These are phyloP conservation scores for Cenchrus fungigraminus DNA, from an alignment of 176 grass and related monocot species.

Conservation along the genomic window DNA sequence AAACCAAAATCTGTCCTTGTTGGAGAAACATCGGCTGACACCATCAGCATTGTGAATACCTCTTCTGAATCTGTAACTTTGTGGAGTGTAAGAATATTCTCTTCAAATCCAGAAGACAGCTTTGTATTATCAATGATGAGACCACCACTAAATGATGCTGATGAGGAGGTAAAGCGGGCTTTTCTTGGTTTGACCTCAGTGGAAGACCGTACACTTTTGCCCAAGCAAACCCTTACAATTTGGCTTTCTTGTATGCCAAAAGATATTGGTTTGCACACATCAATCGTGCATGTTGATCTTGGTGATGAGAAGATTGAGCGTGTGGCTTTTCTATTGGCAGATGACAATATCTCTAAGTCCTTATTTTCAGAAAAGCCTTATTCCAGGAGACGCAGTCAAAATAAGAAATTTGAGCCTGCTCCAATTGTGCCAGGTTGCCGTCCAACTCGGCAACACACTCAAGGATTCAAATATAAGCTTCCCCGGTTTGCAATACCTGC, in stretches of 20 bases:
- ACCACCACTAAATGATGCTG: conserved; percentile 60
- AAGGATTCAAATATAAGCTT: conserved; percentile 70
- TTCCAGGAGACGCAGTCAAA: conserved; percentile 53
- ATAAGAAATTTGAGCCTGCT: conserved; percentile 57
- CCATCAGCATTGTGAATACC: conserved; percentile 67
- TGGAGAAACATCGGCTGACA: conserved; percentile 64
- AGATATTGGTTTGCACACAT: conserved; percentile 87
- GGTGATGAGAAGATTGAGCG: conserved; percentile 85
- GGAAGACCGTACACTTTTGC: conserved; percentile 77
- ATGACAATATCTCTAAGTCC: conserved; percentile 72
- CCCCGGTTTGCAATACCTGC: conserved; percentile 73
- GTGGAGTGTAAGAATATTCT: conserved; percentile 91
- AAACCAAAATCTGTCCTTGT: conserved; percentile 80
- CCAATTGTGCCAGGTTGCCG: conserved; percentile 66
- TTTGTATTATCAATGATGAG: conserved; percentile 81
- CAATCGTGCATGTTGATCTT: conserved; percentile 87
- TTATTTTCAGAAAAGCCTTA: conserved; percentile 77
- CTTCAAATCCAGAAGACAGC: conserved; percentile 86
- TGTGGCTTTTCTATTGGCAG: conserved; percentile 81
- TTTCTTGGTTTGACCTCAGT: conserved; percentile 70
- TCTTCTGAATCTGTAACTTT: conserved; percentile 60
- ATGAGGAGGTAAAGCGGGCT: conserved; percentile 50
- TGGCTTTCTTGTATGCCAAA: conserved; percentile 92
- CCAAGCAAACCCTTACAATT: conserved; percentile 71
- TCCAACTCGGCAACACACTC: conserved; percentile 49